Base-by-base conservation (phyloP, 2,329 filamentous ascomycete species). In the Orbilia oligospora region DNA sequence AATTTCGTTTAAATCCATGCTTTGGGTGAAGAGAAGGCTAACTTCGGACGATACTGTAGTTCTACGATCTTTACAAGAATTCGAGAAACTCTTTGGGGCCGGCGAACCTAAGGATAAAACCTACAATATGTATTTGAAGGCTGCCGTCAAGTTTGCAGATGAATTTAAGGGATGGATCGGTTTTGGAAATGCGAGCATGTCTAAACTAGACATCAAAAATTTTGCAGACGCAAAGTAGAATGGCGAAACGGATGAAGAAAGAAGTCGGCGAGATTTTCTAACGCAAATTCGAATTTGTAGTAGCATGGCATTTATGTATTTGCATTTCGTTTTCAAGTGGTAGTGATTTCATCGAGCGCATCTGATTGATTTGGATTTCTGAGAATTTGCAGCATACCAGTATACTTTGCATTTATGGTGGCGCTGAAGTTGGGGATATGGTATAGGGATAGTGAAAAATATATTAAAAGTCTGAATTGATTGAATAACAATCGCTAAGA, bases 121-220 rank as follows among this genome's bases (percentile, higher is more conserved):
- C 2, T 85, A 87, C 5, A 78, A 82, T 16, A 86, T 85, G 68
- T 88, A 85, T 82, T 81, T 87, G 76, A 87, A 86, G 81, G 86
- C 87, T 2, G 87, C 87, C 5, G 84, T 87, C 27, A 87, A 85
- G 79, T 87, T 88, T 82, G 84, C 83, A 2, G 83, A 84, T 66
- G 86, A 86, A 53, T 88, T 88, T 80, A 71, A 76, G 18, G 70
- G 67, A 18, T 83, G 82, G 82, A 53, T 58, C 10, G 81, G 81
- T 4, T 82, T 81, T 79, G 73, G 38, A 58, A 46, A 55, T 18
- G 12, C 41, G 24, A 53, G 49, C 9, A 27, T 41, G 33, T 14
- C 20, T 0, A 56, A 53, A 18, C 18, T 78, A 9, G 75, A 78
- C 51, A 58, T 67, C 22, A 77, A 67, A 22, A 48, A 58, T 3